phyloP scores from a whole-genome alignment of 1,284 basidiomycete species.

The Inonotus hispidus region DNA sequence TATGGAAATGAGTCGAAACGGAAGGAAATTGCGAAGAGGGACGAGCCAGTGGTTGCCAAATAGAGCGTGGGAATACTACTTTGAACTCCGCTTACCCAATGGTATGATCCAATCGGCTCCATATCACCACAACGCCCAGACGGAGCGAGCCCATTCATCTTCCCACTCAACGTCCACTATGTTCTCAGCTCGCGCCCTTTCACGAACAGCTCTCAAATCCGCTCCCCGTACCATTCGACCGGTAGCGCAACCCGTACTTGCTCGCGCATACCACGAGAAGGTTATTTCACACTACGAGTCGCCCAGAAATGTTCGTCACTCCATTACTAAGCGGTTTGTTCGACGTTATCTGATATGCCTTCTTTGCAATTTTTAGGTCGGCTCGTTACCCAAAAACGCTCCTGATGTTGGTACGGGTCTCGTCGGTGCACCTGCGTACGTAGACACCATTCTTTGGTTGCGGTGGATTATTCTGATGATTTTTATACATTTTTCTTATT shows the following conservation, averaged over 20 bases:
- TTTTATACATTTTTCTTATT: constrained; percentile 20
- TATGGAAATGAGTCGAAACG: background rate
- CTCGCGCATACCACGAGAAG: constrained; percentile 84
- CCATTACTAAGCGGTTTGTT: constrained; percentile 26
- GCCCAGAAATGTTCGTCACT: constrained; percentile 80
- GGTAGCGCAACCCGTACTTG: constrained; percentile 41
- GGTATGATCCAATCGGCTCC: background rate
- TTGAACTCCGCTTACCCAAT: constrained; percentile 14
- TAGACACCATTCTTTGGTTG: constrained; percentile 23
- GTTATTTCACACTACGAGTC: constrained; percentile 95
- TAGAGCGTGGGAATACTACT: background rate
- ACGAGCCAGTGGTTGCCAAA: background rate
- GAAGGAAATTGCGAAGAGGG: background rate
- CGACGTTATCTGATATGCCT: constrained; percentile 53
- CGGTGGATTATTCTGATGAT: background rate
- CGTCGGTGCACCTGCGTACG: constrained; percentile 95
- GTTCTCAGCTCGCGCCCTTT: constrained; percentile 54
- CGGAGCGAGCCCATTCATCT: background rate
- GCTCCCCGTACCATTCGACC: constrained; percentile 38
- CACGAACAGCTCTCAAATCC: constrained; percentile 43
- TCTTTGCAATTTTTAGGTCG: constrained; percentile 57
- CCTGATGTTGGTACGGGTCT: constrained; percentile 93
- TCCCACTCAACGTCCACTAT: constrained; percentile 36
- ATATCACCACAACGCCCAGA: constrained; percentile 4
- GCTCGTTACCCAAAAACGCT: constrained; percentile 91